Evolutionary conservation across 2,329 filamentous ascomycete genomes (phyloP), one percentile per base, ranked within the genome.

Genomic region (Neonectria hederae): DNA sequence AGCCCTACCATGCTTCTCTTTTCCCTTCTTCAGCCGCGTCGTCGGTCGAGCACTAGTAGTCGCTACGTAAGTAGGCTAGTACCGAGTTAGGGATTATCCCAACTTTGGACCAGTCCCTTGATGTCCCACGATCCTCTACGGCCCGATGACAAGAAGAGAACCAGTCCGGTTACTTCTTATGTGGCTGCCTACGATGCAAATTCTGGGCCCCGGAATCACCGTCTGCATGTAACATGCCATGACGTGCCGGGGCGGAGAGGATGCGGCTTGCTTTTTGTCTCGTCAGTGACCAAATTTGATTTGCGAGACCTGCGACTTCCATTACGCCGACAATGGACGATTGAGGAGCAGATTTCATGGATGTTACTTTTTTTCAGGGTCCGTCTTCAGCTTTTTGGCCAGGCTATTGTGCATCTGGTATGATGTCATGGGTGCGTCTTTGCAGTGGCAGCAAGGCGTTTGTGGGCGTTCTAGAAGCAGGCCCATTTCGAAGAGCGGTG

Each of bases 161-260:
- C 35, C 8, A 48, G 24, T 60, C 43, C 21, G 26, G 40, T 54
- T 51, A 51, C 49, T 60, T 28, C 32, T 30, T 54, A 60, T 38
- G 32, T 26, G 42, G 49, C 30, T 60, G 51, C 57, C 57, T 60
- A 32, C 49, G 46, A 22, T 45, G 5, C 46, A 26, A 59, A 32
- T 10, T n/a, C 14, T 19, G 24, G 10, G 4, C 19, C 24, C 59
- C 59, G 68, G 59, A 59, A 59, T 61, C 54, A 58, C 68, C 67
- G 67, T 46, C 68, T 66, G 67, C 65, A 64, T 66, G 65, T 63
- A 67, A 68, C 66, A 62, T 67, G 55, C 60, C 58, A 51, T 40
- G 17, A 2, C 38, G 59, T 56, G 46, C 57, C 57, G 38, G 30
- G 13, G 38, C 53, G 21, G 38, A 28, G 35, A 9, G 35, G 17